Conservation (phyloP, 306 rosid genomes). For the Malus sylvestris region DNA sequence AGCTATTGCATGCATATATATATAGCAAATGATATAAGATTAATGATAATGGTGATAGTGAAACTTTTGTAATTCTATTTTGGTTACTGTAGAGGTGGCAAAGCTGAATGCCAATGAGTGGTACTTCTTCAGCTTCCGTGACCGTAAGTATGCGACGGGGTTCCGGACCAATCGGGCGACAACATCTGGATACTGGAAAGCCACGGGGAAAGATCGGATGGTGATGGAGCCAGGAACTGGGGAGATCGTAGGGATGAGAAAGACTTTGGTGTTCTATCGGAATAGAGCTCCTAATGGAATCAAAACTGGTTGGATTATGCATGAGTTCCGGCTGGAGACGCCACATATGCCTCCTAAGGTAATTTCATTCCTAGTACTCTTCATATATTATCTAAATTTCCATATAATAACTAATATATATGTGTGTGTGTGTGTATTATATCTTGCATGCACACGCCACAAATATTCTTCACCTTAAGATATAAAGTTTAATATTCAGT, state of each 20-base stretch:
- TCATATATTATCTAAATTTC: not conserved
- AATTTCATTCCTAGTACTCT: not conserved
- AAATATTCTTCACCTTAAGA: not conserved
- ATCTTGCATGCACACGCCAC: not conserved
- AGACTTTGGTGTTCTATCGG: constrained; percentile 81
- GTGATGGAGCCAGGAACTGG: constrained; percentile 59
- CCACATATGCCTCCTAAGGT: constrained; percentile 99
- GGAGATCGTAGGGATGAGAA: constrained; percentile 89
- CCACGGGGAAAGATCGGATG: constrained; percentile 90
- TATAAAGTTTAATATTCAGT: not conserved
- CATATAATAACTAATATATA: no score
- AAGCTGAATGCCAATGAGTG: constrained; percentile 89
- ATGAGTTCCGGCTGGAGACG: constrained; percentile 93
- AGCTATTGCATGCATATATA: not conserved
- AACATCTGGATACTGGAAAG: constrained; percentile 88
- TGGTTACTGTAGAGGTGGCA: constrained; percentile 60
- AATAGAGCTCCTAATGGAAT: constrained; percentile 93
- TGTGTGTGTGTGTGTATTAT: no score
- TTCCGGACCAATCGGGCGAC: constrained; percentile 86
- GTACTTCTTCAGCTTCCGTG: constrained; percentile 98
- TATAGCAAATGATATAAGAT: no score
- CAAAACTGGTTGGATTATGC: constrained; percentile 98
- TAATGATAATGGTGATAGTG: not conserved
- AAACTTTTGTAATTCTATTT: no score
- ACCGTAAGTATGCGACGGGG: constrained; percentile 92